Evolutionary conservation across 2,329 filamentous ascomycete genomes (phyloP), one percentile per base, ranked within the genome.

Genomic region (Conoideocrella luteorostrata): DNA sequence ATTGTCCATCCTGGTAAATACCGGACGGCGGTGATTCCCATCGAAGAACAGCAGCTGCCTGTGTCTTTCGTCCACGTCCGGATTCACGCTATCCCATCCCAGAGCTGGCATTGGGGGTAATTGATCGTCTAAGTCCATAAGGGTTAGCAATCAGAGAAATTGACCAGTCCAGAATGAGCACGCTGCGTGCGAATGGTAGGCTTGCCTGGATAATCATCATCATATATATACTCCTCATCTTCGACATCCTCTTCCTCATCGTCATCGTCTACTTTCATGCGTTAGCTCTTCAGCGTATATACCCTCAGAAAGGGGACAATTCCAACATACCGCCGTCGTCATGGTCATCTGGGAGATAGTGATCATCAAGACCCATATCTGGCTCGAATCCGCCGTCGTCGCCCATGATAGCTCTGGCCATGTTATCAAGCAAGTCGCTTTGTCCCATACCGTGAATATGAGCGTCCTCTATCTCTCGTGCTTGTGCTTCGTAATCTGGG

Each of bases 171-270:
- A 30, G 17, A 13, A 17, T 5, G 22, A 22, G 17, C 10, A 10
- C 22, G 9, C 32, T 28, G 4, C n/a, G n/a, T n/a, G 2, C 32
- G 20, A 37, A 22, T 23, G 36, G 45, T 5, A 35, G 2, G 70
- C 74, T 65, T 68, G 79, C 75, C 68, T 46, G 74, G 70, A 61
- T 75, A 78, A 24, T 74, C 73, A 20, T 78, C 75, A 47, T 80
- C 77, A 48, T 79, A 82, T 46, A 77, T 68, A 54, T 80, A 80
- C 43, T 81, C 76, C 17, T 80, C 78, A 40, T 88, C 84, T 35
- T 82, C 82, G 52, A 85, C 75, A 34, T 83, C 82, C 32, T 86
- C 84, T 15, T 86, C 82, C 37, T 88, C 86, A 4, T 79, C 76
- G 5, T 77, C 75, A 32, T 71, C 70, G 41, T 71, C 63, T 65